Conservation (phyloP, 2,329 filamentous ascomycete genomes). For the Blumeria graminis region DNA sequence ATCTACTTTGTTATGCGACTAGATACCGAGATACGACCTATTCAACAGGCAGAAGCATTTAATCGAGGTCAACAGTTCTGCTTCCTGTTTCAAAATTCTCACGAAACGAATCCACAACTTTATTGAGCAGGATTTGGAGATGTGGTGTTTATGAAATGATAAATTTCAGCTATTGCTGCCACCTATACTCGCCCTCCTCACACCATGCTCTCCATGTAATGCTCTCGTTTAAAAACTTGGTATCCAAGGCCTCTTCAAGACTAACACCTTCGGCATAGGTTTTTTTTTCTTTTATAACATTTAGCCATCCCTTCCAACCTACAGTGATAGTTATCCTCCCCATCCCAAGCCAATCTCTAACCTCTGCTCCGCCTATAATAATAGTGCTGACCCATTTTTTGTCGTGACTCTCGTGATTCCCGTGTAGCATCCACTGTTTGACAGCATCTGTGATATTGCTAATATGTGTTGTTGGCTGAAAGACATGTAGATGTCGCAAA, state of each 20-base stretch:
- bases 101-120: too few species aligned
- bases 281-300: slow-evolving; percentile 8
- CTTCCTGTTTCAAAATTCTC: too few species aligned
- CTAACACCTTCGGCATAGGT: slow-evolving; percentile 10
- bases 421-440: slow-evolving; percentile 13
- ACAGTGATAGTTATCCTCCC: slow-evolving; percentile 4
- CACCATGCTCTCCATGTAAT: slow-evolving; percentile 10
- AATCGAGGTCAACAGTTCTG: too few species aligned
- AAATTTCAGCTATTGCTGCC: background rate
- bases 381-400: slow-evolving; percentile 13
- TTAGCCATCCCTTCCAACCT: slow-evolving; percentile 15
- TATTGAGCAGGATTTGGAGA: too few species aligned
- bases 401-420: slow-evolving; percentile 9
- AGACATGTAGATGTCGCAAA: slow-evolving; percentile 13
- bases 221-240: slow-evolving; percentile 6
- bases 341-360: slow-evolving; percentile 2
- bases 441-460: slow-evolving; percentile 8
- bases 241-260: slow-evolving; percentile 13
- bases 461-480: slow-evolving; percentile 6
- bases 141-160: too few species aligned
- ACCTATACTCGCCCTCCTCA: slow-evolving; percentile 6
- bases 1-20: too few species aligned
- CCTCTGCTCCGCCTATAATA: slow-evolving; percentile 10
- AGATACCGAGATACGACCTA: too few species aligned
- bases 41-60: too few species aligned